Conservation (phyloP, 768 basidiomycete species). For the Termitomyces sp. region DNA sequence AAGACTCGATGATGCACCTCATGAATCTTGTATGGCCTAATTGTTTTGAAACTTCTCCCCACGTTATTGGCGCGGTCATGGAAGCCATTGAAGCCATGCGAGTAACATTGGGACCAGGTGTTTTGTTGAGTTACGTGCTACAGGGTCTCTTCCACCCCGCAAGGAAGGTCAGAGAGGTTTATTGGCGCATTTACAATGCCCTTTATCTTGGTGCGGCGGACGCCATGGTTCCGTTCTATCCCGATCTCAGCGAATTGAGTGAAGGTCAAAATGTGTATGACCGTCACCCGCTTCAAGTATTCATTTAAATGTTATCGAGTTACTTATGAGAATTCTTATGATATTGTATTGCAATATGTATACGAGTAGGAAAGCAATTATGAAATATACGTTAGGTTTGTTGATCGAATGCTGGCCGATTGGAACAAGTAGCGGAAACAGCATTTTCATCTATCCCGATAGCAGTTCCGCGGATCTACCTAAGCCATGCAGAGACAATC, state of each 20-base stretch:
- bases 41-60: slow-evolving; percentile 96
- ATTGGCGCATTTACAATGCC: slow-evolving; percentile 96
- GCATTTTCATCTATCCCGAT: too few relatives aligned
- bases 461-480: neutral
- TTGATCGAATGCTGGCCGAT: too few relatives aligned
- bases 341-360: slow-evolving; percentile 8
- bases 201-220: slow-evolving; percentile 88
- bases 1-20: slow-evolving; percentile 95
- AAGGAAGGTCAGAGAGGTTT: slow-evolving; percentile 94
- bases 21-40: slow-evolving; percentile 99
- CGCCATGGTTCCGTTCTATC: slow-evolving; percentile 92
- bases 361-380: neutral
- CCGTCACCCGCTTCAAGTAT: slow-evolving; percentile 78
- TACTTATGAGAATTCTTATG: neutral
- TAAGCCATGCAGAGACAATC: neutral
- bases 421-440: too few relatives aligned
- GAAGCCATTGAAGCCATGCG: slow-evolving; percentile 98
- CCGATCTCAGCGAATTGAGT: slow-evolving; percentile 83
- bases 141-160: slow-evolving; percentile 98
- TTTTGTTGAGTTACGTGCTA: slow-evolving; percentile 85
- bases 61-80: slow-evolving; percentile 98
- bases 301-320: slow-evolving; percentile 44
- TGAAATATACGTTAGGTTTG: too few relatives aligned
- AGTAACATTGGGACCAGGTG: slow-evolving; percentile 90
- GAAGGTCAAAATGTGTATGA: slow-evolving; percentile 90